A percentile compares a stretch with the other conserved stretches of the same genome.
These are phyloP conservation scores for Lasiosphaeria hispida DNA, from an alignment of 495 filamentous ascomycete genomes.

Conservation along the genomic window DNA sequence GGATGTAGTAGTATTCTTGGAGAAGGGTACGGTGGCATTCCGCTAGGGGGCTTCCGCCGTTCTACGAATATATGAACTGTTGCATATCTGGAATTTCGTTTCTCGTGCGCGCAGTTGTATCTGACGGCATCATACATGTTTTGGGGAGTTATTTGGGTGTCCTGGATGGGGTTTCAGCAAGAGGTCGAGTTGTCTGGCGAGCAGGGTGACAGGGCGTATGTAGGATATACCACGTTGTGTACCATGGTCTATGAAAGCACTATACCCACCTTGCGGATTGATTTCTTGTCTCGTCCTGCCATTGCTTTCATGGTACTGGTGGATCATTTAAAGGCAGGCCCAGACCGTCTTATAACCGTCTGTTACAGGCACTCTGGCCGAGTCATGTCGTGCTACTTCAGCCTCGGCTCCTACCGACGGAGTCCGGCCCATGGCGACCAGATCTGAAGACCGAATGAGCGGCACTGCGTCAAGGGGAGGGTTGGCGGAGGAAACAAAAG, in stretches of 20 bases:
- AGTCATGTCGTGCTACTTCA: not conserved
- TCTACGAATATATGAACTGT: slow-evolving; percentile 1
- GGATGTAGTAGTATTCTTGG: too few relatives aligned
- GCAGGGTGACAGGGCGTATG: not conserved
- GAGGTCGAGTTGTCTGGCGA: not conserved
- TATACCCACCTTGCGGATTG: not conserved
- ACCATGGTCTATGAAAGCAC: not conserved
- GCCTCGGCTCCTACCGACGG: slow-evolving; percentile 1
- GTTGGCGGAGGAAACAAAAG: not conserved
- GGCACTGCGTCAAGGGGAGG: not conserved
- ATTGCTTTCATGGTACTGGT: not conserved
- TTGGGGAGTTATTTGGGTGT: not conserved
- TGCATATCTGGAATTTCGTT: not conserved
- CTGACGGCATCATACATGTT: not conserved
- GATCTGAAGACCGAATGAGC: not conserved
- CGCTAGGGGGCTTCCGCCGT: too few relatives aligned
- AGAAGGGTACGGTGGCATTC: too few relatives aligned
- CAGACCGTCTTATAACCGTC: not conserved
- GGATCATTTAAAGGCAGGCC: not conserved
- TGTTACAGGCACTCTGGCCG: not conserved
- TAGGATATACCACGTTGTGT: not conserved
- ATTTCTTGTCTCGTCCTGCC: not conserved
- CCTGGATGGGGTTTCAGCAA: not conserved
- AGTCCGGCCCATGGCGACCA: not conserved
- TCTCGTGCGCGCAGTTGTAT: not conserved